These are phyloP conservation scores for Kockovaella imperatae DNA, from an alignment of 768 basidiomycete genomes.

Conservation along the genomic window DNA sequence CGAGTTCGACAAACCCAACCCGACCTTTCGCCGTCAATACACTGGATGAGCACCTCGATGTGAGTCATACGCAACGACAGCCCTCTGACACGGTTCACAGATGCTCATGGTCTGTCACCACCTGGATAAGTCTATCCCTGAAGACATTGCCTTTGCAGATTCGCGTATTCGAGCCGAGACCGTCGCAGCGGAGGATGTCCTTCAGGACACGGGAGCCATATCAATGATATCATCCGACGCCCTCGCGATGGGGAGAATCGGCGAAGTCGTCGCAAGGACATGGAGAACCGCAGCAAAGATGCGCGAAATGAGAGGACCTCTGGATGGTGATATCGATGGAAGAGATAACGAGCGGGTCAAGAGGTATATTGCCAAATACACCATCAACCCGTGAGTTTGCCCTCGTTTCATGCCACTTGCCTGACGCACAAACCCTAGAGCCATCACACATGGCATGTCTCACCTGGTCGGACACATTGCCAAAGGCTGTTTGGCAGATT, in stretches of 20 bases:
- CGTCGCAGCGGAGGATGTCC: constrained; percentile 91
- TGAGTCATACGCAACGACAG: constrained; percentile 45
- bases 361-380: constrained; percentile 92
- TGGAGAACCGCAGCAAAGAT: constrained; percentile 98
- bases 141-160: constrained; percentile 92
- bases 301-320: constrained; percentile 66
- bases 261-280: constrained; percentile 82
- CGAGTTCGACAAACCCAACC: constrained; percentile 95
- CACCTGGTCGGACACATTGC: constrained; percentile 78
- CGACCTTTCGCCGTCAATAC: constrained; percentile 86
- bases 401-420: neutral
- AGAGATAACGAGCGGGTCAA: constrained; percentile 86
- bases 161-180: constrained; percentile 95
- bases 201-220: constrained; percentile 87
- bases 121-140: constrained; percentile 78
- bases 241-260: constrained; percentile 97
- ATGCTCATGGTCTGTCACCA: constrained; percentile 99
- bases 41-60: constrained; percentile 92
- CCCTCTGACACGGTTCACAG: constrained; percentile 46
- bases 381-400: constrained; percentile 79
- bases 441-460: constrained; percentile 86
- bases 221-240: constrained; percentile 95
- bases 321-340: constrained; percentile 65
- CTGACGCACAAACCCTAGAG: constrained; percentile 50
- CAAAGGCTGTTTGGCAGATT: constrained; percentile 76